A percentile compares a stretch with the other conserved stretches of the same genome.
These are phyloP conservation scores for Babesia caballi DNA, from an alignment of 169 alveolate genomes.

Conservation along the genomic window DNA sequence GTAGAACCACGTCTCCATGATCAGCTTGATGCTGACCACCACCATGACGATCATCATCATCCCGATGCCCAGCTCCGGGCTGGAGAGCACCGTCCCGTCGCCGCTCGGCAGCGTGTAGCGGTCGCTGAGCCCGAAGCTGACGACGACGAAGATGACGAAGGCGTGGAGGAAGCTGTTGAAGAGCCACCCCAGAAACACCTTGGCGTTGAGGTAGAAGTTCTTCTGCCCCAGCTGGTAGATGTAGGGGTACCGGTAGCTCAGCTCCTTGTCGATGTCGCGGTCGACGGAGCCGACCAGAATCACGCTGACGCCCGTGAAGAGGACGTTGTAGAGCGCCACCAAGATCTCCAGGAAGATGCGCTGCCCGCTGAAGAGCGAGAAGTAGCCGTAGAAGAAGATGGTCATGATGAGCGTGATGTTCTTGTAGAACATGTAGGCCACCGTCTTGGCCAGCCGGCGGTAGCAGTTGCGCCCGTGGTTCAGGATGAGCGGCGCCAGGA, in stretches of 20 bases:
- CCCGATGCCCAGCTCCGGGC: constrained; percentile 67
- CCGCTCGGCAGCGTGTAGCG: constrained; percentile 62
- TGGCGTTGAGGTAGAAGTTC: constrained; percentile 70
- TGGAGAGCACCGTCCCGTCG: constrained; percentile 62
- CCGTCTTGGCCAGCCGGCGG: constrained; percentile 89
- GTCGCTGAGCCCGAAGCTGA: constrained; percentile 57
- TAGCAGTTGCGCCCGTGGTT: constrained; percentile 90
- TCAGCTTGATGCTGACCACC: constrained; percentile 72
- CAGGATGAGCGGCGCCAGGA: constrained; percentile 81
- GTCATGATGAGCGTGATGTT: constrained; percentile 92
- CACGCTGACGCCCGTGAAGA: constrained; percentile 92
- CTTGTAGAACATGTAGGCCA: constrained; percentile 95
- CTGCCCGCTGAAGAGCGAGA: constrained; percentile 91
- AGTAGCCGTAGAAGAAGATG: constrained; percentile 87
- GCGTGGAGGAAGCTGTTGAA: constrained; percentile 74
- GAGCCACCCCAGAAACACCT: constrained; percentile 72
- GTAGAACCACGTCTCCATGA: constrained; percentile 74
- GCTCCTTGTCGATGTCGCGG: constrained; percentile 69
- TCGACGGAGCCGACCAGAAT: constrained; percentile 80
- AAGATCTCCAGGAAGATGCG: constrained; percentile 91
- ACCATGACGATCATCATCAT: constrained; percentile 66
- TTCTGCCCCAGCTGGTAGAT: constrained; percentile 75
- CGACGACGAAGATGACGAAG: constrained; percentile 61
- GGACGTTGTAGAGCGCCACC: constrained; percentile 91
- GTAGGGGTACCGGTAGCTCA: constrained; percentile 71